Evolutionary conservation across 176 grass and related monocot species (phyloP), one percentile per base, ranked within the genome.

Genomic region (barley (Hordeum vulgare)): DNA sequence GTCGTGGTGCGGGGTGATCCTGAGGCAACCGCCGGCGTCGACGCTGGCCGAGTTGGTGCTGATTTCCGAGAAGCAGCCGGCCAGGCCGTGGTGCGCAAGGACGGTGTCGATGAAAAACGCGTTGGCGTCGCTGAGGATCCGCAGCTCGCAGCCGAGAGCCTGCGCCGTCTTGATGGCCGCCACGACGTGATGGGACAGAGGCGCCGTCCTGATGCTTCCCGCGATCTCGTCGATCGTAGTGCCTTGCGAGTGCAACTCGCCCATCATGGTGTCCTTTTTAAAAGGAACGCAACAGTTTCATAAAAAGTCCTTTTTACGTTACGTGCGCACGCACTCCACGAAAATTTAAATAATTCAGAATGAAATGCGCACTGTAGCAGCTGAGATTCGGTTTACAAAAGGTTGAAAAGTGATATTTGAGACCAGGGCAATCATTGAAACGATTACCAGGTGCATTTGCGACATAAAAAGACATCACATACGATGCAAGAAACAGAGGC

Each of bases 111-210:
- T 80, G 85, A 94, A 97, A 81, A 91, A 94, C 36, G 74, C 78
- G 84, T 97, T 97, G 85, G 95, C 95, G 86, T 97, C 95, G 71
- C 95, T 97, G 35, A 97, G 78, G 81, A 97, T 53, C 21, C 86
- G 41, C 25, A 97, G 86, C 65, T 94, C 95, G 79, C 95, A 97
- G 27, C 95, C 95, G 40, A 90, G 86, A 8, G 87, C 81, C 82
- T 71, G 26, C 20, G 92, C 90, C 1, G 90, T 24, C 64, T 85
- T 84, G 78, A 95, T 86, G 67, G 92, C 95, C 1, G 84, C 73
- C 42, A 44, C 62, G 18, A 80, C 75, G 77, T 85, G 86, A 5
- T 85, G 79, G 1, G 86, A 81, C 71, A 98, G 84, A 40, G 92
- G 92, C 65, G 80, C 95, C 58, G 69, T 69, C 13, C 63, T 68